Conservation (phyloP, 139 green algal genomes). For the Micractinium conductrix region DNA sequence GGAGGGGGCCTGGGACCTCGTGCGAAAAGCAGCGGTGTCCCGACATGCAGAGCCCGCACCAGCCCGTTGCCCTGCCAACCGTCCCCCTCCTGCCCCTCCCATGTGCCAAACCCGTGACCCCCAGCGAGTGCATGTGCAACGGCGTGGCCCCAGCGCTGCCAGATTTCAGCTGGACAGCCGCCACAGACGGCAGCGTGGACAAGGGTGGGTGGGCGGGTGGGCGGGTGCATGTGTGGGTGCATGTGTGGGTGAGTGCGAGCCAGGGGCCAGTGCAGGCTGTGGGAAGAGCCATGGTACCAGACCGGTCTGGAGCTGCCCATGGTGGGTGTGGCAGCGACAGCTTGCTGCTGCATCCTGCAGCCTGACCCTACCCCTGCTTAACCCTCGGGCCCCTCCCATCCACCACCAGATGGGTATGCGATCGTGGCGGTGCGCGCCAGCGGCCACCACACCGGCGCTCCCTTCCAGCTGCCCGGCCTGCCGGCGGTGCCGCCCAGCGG, state of each 20-base stretch:
- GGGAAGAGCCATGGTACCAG: too few species aligned
- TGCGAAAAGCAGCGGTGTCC: too few species aligned
- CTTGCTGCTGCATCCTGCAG: not conserved
- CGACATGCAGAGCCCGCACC: too few species aligned
- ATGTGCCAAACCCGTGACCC: slow-evolving; percentile 1
- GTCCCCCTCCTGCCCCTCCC: not conserved
- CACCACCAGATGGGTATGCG: slow-evolving; percentile 7
- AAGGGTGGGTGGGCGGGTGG: slow-evolving; percentile 16
- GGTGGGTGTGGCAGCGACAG: not conserved
- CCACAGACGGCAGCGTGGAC: slow-evolving; percentile 38
- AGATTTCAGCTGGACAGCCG: slow-evolving; percentile 46
- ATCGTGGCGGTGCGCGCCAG: slow-evolving; percentile 32
- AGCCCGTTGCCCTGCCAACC: not conserved
- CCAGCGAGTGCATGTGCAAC: slow-evolving; percentile 32
- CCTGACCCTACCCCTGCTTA: not conserved
- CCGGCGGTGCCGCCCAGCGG: slow-evolving; percentile 28
- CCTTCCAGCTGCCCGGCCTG: slow-evolving; percentile 37
- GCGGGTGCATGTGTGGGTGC: not conserved
- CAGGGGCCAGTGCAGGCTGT: not conserved
- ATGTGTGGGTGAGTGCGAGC: too few species aligned
- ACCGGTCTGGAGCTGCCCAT: not conserved
- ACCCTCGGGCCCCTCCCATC: not conserved
- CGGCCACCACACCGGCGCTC: slow-evolving; percentile 46
- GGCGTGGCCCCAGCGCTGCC: slow-evolving; percentile 44
- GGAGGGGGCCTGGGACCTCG: too few species aligned